Conservation (phyloP, 495 filamentous ascomycete genomes). For the Hypoxylon crocopeplum region DNA sequence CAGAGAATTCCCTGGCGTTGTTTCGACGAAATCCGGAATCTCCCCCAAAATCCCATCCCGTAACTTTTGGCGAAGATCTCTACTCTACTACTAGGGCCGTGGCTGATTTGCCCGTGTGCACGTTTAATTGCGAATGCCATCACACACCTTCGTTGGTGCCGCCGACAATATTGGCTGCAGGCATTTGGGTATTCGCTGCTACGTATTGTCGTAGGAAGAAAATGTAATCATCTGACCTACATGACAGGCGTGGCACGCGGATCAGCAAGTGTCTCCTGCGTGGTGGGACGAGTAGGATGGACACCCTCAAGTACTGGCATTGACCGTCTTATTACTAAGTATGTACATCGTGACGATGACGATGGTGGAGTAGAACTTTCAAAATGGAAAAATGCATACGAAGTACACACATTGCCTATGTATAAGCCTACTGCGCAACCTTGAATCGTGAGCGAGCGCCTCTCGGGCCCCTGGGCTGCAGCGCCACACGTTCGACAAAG, state of each 20-base stretch:
- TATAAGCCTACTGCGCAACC: conserved; percentile 8
- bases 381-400: conserved; percentile 25
- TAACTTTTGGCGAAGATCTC: conserved; percentile 12
- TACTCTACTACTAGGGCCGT: no score
- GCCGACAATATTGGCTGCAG: conserved; percentile 4
- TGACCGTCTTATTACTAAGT: conserved; percentile 27
- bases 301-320: conserved; percentile 19
- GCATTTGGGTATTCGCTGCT: conserved; percentile 11
- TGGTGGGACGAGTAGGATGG: conserved; percentile 9
- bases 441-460: conserved; percentile 21
- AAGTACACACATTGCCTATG: not conserved
- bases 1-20: conserved; percentile 31
- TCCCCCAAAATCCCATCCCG: conserved; percentile 18
- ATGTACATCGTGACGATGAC: conserved; percentile 37
- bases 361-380: conserved; percentile 25
- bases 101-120: not conserved
- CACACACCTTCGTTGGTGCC: conserved; percentile 3
- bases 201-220: conserved; percentile 10
- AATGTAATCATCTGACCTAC: conserved; percentile 30
- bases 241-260: conserved; percentile 27
- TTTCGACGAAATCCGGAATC: conserved; percentile 28
- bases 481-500: conserved; percentile 31
- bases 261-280: conserved; percentile 16
- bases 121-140: conserved; percentile 6
- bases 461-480: conserved; percentile 23